Conservation (phyloP, 1,284 basidiomycete species). For the Tylopilus sp. region DNA sequence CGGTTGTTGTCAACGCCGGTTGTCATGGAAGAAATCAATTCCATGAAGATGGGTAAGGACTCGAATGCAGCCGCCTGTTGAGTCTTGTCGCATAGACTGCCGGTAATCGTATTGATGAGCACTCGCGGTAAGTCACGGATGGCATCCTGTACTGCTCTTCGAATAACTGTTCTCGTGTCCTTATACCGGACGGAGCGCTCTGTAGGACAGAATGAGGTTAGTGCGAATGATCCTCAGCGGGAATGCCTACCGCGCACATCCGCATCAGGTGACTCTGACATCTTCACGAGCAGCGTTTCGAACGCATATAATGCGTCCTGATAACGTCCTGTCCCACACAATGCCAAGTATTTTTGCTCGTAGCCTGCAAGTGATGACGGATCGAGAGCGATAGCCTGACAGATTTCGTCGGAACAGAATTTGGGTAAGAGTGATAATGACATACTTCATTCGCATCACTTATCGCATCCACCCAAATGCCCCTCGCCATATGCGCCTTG, state of each 20-base stretch:
- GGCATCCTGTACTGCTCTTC: too few species aligned
- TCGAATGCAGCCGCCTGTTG: too few species aligned
- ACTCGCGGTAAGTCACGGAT: too few species aligned
- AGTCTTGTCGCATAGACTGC: too few species aligned
- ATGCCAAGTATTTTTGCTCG: neutral
- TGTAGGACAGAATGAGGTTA: neutral
- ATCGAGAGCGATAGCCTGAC: too few species aligned
- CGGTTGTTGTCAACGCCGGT: neutral
- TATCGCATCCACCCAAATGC: conserved; percentile 1
- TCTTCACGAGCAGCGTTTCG: conserved; percentile 3
- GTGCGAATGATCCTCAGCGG: too few species aligned
- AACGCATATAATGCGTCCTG: neutral
- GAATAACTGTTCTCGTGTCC: neutral
- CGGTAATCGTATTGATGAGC: too few species aligned
- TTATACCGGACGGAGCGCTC: neutral
- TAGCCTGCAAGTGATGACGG: too few species aligned
- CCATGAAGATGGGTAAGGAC: neutral
- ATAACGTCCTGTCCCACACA: neutral
- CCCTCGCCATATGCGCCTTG: conserved; percentile 1
- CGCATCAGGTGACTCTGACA: conserved; percentile 4
- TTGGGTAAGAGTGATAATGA: neutral
- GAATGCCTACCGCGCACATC: neutral
- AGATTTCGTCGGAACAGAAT: too few species aligned
- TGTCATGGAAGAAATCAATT: conserved; percentile 6
- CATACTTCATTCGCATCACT: conserved; percentile 10